These are phyloP conservation scores for Crithidia fasciculata DNA, from an alignment of 208 protist genomes.

Conservation along the genomic window DNA sequence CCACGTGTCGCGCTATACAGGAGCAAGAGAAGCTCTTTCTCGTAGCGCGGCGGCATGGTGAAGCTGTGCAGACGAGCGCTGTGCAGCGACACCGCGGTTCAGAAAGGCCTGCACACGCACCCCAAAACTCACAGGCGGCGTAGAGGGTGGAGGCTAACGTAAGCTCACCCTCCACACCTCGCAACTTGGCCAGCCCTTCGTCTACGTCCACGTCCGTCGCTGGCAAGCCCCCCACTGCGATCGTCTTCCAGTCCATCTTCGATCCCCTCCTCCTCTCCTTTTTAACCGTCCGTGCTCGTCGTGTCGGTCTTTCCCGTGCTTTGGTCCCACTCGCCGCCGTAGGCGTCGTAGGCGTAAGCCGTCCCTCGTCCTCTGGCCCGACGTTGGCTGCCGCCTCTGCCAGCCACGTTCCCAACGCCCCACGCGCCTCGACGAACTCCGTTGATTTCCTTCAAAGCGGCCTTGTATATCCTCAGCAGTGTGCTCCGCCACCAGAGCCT, in stretches of 20 bases:
- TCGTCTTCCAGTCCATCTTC: no score
- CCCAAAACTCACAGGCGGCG: constrained; percentile 70
- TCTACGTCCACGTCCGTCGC: no score
- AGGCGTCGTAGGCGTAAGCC: constrained; percentile 24
- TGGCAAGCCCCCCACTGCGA: no score
- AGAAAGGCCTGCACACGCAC: constrained; percentile 73
- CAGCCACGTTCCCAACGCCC: constrained; percentile 39
- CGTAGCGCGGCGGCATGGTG: constrained; percentile 69
- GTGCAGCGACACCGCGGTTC: constrained; percentile 60
- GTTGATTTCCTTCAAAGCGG: constrained; percentile 62
- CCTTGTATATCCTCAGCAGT: constrained; percentile 71
- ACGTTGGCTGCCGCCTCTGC: constrained; percentile 19
- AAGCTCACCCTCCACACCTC: constrained; percentile 6
- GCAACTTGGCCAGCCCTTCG: no score
- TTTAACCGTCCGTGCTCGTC: constrained; percentile 11
- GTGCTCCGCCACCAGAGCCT: constrained; percentile 77
- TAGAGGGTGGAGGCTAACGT: constrained; percentile 47
- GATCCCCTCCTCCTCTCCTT: constrained; percentile 11
- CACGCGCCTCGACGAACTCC: constrained; percentile 81
- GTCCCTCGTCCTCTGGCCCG: constrained; percentile 38
- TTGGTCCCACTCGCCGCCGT: constrained; percentile 23
- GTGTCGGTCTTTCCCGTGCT: neutral
- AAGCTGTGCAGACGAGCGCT: constrained; percentile 65
- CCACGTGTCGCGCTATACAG: constrained; percentile 46
- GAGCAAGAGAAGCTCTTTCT: constrained; percentile 70